Percentiles rank a stretch among this genome's conserved stretches.
phyloP scores from a whole-genome alignment of 306 rosid genomes.

The Cercis canadensis region DNA sequence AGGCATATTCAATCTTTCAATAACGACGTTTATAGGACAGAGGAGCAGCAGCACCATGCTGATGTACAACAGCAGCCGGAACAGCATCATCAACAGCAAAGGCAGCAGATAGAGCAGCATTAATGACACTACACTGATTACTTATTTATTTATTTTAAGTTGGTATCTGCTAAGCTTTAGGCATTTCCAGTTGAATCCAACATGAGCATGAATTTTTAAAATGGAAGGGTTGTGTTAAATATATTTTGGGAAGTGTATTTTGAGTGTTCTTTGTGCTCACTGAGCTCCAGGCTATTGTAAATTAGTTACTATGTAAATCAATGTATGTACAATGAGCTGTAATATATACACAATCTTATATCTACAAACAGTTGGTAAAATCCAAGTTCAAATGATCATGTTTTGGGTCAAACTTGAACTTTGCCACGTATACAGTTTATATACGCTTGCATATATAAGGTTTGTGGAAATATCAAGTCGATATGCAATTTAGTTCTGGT shows the following conservation, averaged over 20 bases:
- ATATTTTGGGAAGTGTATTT: background rate
- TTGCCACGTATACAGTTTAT: no score
- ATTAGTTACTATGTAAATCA: background rate
- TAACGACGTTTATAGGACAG: constrained; percentile 36
- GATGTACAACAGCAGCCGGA: constrained; percentile 31
- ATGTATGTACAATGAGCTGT: background rate
- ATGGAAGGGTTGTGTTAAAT: background rate
- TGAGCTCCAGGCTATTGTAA: background rate
- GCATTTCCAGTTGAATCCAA: constrained; percentile 2
- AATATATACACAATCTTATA: no score
- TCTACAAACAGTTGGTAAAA: no score
- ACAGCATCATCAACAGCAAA: constrained; percentile 40
- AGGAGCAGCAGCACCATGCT: constrained; percentile 41
- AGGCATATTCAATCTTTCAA: constrained; percentile 52
- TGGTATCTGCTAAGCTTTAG: constrained; percentile 5
- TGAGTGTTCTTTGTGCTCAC: background rate
- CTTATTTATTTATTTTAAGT: background rate
- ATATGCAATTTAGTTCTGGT: no score
- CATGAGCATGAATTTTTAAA: no score
- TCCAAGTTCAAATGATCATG: no score
- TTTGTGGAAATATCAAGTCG: no score
- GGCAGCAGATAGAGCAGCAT: constrained; percentile 38
- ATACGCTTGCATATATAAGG: no score
- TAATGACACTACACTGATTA: constrained; percentile 24
- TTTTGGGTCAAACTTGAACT: no score